Evolutionary conservation across 345 rosid species (phyloP).

Genomic region (Punica granatum): DNA sequence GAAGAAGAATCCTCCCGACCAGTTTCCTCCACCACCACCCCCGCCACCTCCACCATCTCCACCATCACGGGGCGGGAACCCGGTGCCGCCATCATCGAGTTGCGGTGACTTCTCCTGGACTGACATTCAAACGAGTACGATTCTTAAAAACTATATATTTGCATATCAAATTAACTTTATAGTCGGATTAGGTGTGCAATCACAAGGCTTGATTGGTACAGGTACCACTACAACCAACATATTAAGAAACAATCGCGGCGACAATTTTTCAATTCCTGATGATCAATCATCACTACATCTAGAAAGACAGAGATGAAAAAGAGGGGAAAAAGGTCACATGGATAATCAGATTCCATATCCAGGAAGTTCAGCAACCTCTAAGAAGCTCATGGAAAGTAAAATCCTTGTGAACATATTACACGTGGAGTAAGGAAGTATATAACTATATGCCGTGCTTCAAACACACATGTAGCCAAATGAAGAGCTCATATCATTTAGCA

Average conservation of each 20-base stretch:
- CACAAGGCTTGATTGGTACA: background rate
- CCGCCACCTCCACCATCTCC: constrained; percentile 88
- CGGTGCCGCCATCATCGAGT: constrained; percentile 78
- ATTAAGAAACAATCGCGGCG: background rate
- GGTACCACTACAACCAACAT: background rate
- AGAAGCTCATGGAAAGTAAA: background rate
- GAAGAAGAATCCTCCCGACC: constrained; percentile 86
- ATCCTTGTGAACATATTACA: background rate
- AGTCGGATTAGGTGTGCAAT: too few relatives aligned
- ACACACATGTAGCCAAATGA: background rate
- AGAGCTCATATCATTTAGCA: background rate
- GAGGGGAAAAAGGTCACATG: background rate
- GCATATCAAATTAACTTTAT: background rate
- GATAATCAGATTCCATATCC: background rate
- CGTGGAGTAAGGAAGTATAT: background rate
- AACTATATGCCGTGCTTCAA: background rate
- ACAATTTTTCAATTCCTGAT: background rate
- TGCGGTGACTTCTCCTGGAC: constrained; percentile 68
- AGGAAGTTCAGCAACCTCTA: background rate
- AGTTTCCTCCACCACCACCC: constrained; percentile 87
- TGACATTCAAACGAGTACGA: constrained; percentile 17
- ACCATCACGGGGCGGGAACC: constrained; percentile 66
- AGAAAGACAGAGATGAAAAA: background rate
- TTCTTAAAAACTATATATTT: background rate
- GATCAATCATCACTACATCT: background rate